Evolutionary conservation across 768 basidiomycete species (phyloP).

Genomic region (Baorangia bicolor): DNA sequence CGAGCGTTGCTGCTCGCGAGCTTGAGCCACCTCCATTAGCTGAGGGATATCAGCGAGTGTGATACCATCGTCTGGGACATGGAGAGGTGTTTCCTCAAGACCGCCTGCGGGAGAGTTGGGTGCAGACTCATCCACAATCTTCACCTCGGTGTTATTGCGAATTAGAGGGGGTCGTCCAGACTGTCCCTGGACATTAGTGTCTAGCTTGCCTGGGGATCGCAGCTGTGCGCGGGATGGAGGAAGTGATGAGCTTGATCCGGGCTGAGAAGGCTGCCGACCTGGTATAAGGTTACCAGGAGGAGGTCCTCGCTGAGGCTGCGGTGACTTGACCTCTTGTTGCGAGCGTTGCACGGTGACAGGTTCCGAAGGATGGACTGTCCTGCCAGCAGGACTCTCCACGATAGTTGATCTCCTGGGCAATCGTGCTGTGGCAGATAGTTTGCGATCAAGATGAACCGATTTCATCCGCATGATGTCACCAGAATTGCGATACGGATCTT

Average conservation of each 20-base stretch:
- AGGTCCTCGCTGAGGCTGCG: conserved; percentile 41
- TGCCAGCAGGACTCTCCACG: conserved; percentile 91
- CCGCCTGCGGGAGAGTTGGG: conserved; percentile 68
- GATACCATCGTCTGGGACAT: conserved; percentile 71
- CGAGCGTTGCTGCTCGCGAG: conserved; percentile 83
- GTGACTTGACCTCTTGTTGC: conserved; percentile 40
- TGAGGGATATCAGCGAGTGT: conserved; percentile 95
- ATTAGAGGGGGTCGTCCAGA: conserved; percentile 63
- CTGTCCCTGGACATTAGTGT: conserved; percentile 43
- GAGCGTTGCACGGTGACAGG: conserved; percentile 46
- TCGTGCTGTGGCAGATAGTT: conserved; percentile 89
- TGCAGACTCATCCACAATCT: conserved; percentile 81
- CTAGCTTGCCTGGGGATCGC: conserved; percentile 38
- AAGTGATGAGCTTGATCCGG: conserved; percentile 30
- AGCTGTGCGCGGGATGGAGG: conserved; percentile 38
- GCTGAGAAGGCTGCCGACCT: conserved; percentile 36
- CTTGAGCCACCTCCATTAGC: conserved; percentile 88
- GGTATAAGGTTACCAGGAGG: conserved; percentile 36
- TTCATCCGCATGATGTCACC: conserved; percentile 93
- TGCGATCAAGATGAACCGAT: conserved; percentile 91
- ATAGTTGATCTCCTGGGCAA: conserved; percentile 93
- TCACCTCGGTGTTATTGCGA: conserved; percentile 81
- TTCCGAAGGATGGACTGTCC: conserved; percentile 76
- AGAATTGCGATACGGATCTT: conserved; percentile 83
- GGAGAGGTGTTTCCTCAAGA: conserved; percentile 38